Conservation (phyloP, 768 basidiomycete species). For the Inosperma sp. region DNA sequence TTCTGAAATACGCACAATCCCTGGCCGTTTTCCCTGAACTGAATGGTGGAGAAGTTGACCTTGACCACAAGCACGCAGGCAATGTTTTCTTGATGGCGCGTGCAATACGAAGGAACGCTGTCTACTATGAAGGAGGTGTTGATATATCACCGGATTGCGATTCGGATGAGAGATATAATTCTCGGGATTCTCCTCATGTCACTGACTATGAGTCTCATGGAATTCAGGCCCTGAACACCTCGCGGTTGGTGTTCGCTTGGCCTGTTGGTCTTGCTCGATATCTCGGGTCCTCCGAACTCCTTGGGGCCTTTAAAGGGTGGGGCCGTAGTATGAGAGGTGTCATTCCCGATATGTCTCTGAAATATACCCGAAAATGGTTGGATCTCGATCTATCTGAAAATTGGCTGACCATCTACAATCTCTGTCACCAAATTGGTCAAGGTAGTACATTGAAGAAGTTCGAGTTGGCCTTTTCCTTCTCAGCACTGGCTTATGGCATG, state of each 20-base stretch:
- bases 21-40: slow-evolving; percentile 9
- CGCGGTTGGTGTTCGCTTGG: slow-evolving; percentile 12
- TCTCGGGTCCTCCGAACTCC: slow-evolving; percentile 6
- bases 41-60: neutral
- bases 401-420: too few relatives aligned
- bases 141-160: neutral
- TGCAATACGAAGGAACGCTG: slow-evolving; percentile 7
- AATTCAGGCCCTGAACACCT: slow-evolving; percentile 11
- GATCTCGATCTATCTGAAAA: too few relatives aligned
- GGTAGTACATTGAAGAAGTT: too few relatives aligned
- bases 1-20: slow-evolving; percentile 24
- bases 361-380: too few relatives aligned
- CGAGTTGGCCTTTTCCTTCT: too few relatives aligned
- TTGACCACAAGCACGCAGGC: neutral
- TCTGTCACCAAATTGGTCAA: too few relatives aligned
- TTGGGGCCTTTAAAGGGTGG: slow-evolving; percentile 10
- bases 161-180: slow-evolving; percentile 6
- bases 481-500: too few relatives aligned
- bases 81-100: slow-evolving; percentile 12
- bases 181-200: slow-evolving; percentile 12
- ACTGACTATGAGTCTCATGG: slow-evolving; percentile 6
- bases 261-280: slow-evolving; percentile 4
- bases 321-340: slow-evolving; percentile 4
- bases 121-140: slow-evolving; percentile 11
- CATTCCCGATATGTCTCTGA: neutral